phyloP scores from a whole-genome alignment of 2,329 filamentous ascomycete species.

The Magnaporthiopsis rhizophila region DNA sequence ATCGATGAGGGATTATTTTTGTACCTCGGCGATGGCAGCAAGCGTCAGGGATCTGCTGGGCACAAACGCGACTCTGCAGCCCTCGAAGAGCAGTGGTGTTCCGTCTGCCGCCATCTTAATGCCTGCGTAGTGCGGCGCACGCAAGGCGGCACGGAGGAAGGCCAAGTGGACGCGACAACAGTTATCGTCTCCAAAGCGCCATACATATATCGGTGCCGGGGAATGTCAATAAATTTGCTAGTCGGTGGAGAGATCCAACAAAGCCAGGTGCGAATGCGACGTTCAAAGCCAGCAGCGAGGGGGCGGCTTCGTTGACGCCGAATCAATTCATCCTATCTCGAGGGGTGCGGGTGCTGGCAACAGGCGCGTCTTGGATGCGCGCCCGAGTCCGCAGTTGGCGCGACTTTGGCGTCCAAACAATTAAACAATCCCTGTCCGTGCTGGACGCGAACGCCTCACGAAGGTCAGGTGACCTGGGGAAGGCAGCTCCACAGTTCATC shows the following conservation, averaged over 20 bases:
- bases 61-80: conserved; percentile 37
- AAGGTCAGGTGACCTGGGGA: conserved; percentile 12
- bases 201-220: not conserved
- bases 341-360: not conserved
- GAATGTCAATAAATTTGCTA: too few relatives aligned
- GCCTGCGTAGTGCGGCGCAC: not conserved
- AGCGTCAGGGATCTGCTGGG: conserved; percentile 31
- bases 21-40: conserved; percentile 33
- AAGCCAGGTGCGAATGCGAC: not conserved
- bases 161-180: not conserved
- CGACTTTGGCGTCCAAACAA: conserved; percentile 6
- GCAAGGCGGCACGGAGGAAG: not conserved
- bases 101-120: conserved; percentile 1
- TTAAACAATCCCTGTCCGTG: conserved; percentile 2
- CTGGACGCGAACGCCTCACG: conserved; percentile 15
- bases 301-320: not conserved
- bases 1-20: too few relatives aligned
- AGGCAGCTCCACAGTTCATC: not conserved
- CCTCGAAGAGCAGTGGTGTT: conserved; percentile 1
- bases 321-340: not conserved
- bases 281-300: not conserved
- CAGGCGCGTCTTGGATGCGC: not conserved
- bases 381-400: not conserved
- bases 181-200: not conserved
- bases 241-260: not conserved